A percentile compares a stretch with the other conserved stretches of the same genome.
These are phyloP conservation scores for Dactylellina drechsleri DNA, from an alignment of 2,329 filamentous ascomycete genomes.

Conservation along the genomic window DNA sequence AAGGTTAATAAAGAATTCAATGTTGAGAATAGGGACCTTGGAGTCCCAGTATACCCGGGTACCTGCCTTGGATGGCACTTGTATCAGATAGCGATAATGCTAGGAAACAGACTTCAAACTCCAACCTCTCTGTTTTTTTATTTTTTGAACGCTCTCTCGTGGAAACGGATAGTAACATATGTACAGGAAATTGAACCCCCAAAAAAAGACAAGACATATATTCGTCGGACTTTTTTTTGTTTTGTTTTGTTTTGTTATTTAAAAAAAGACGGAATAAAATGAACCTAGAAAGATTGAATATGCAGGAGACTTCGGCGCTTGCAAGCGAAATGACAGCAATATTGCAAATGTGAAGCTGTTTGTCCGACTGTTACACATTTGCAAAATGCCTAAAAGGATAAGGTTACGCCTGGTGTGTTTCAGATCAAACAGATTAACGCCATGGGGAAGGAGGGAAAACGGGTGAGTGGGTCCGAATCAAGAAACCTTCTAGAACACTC, in stretches of 20 bases:
- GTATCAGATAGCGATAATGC: conserved; percentile 36
- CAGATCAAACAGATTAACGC: conserved; percentile 36
- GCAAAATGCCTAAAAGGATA: conserved; percentile 52
- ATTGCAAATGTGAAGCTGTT: conserved; percentile 10
- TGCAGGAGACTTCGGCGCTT: conserved; percentile 53
- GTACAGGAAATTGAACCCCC: conserved; percentile 21
- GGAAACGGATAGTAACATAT: conserved; percentile 26
- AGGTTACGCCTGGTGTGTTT: conserved; percentile 54
- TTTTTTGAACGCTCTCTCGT: conserved; percentile 11
- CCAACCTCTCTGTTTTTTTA: conserved; percentile 27
- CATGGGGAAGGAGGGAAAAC: conserved; percentile 31
- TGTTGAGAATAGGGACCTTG: too few relatives aligned
- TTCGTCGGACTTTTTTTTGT: conserved; percentile 27
- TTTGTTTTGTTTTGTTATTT: conserved; percentile 9
- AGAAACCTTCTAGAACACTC: conserved; percentile 53
- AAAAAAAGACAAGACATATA: conserved; percentile 7
- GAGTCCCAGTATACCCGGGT: not conserved
- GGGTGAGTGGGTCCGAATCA: conserved; percentile 17
- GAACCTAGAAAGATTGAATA: conserved; percentile 33
- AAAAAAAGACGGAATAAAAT: conserved; percentile 41
- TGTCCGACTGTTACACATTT: conserved; percentile 50
- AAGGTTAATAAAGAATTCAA: conserved; percentile 2
- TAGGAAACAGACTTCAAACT: conserved; percentile 10
- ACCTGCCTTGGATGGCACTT: conserved; percentile 5
- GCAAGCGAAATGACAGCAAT: conserved; percentile 32